Conservation (phyloP, 2,329 filamentous ascomycete genomes). For the Fusarium sp. region DNA sequence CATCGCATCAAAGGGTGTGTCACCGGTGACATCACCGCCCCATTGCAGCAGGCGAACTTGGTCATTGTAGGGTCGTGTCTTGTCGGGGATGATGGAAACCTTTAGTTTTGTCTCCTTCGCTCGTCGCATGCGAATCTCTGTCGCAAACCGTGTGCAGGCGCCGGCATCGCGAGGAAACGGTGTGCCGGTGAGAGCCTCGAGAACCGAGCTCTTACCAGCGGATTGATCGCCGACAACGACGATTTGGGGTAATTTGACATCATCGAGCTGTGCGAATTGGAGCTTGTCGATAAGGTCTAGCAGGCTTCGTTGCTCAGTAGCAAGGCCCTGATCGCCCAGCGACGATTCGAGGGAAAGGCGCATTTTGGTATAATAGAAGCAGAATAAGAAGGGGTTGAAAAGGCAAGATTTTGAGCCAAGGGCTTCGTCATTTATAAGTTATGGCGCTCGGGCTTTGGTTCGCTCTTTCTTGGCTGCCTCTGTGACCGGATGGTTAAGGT, state of each 20-base stretch:
- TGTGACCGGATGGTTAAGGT: neutral
- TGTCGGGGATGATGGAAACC: slow-evolving; percentile 66
- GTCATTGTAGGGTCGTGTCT: slow-evolving; percentile 55
- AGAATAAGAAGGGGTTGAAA: slow-evolving; percentile 28
- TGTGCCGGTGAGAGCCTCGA: slow-evolving; percentile 70
- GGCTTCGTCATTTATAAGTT: slow-evolving; percentile 35
- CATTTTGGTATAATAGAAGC: slow-evolving; percentile 44
- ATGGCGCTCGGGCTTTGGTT: slow-evolving; percentile 33
- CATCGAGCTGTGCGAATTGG: slow-evolving; percentile 61
- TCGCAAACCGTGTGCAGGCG: slow-evolving; percentile 70
- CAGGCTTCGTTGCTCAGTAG: slow-evolving; percentile 63
- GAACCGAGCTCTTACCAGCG: slow-evolving; percentile 70
- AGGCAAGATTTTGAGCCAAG: neutral
- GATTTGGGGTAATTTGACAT: slow-evolving; percentile 66
- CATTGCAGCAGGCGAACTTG: slow-evolving; percentile 58
- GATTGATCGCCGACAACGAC: slow-evolving; percentile 73
- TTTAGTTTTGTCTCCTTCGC: slow-evolving; percentile 55
- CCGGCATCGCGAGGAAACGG: slow-evolving; percentile 68
- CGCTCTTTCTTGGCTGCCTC: slow-evolving; percentile 36
- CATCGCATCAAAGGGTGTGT: slow-evolving; percentile 59
- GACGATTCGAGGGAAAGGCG: slow-evolving; percentile 57
- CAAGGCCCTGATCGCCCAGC: slow-evolving; percentile 59
- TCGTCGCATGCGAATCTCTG: slow-evolving; percentile 65
- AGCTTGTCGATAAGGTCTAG: slow-evolving; percentile 67
- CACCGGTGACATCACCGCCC: slow-evolving; percentile 56